These are phyloP conservation scores for Passiflora organensis DNA, from an alignment of 345 rosid species.

Conservation along the genomic window DNA sequence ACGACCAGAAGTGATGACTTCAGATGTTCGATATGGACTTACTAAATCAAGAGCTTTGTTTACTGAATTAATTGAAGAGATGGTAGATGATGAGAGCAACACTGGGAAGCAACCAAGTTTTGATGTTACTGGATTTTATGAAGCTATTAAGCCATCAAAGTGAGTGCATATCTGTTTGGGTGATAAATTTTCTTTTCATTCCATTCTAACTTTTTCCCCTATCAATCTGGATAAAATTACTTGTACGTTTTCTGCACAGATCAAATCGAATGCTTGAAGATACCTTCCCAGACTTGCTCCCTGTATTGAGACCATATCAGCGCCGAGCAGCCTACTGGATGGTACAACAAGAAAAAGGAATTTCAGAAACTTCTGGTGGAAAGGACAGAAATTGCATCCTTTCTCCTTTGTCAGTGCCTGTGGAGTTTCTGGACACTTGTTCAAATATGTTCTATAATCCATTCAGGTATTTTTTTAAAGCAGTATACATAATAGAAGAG, in stretches of 20 bases:
- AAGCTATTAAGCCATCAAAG: conserved; percentile 94
- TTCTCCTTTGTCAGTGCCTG: conserved; percentile 66
- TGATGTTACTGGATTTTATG: conserved; percentile 82
- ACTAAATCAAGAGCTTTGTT: conserved; percentile 27
- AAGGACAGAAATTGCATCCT: conserved; percentile 37
- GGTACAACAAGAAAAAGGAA: conserved; percentile 80
- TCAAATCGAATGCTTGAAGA: conserved; percentile 56
- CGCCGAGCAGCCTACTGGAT: conserved; percentile 95
- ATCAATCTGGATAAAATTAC: conserved; percentile 3
- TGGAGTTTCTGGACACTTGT: conserved; percentile 57
- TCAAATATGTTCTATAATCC: conserved; percentile 88
- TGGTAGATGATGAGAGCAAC: conserved; percentile 23
- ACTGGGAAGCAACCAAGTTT: conserved; percentile 43
- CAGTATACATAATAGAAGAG: conserved; percentile 1
- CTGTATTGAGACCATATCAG: conserved; percentile 83
- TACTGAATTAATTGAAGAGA: conserved; percentile 18
- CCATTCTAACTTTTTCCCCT: conserved; percentile 4
- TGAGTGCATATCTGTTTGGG: conserved; percentile 31
- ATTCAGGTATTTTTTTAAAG: conserved; percentile 55
- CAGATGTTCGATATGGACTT: conserved; percentile 66
- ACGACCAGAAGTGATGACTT: conserved; percentile 81
- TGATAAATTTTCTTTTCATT: background rate
- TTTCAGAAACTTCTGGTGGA: conserved; percentile 28
- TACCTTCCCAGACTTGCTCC: conserved; percentile 63
- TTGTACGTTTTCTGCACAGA: conserved; percentile 36